Percentiles rank a stretch among this genome's conserved stretches.
phyloP scores from a whole-genome alignment of 2,329 filamentous ascomycete genomes.

The Phyllosticta citribraziliensis region DNA sequence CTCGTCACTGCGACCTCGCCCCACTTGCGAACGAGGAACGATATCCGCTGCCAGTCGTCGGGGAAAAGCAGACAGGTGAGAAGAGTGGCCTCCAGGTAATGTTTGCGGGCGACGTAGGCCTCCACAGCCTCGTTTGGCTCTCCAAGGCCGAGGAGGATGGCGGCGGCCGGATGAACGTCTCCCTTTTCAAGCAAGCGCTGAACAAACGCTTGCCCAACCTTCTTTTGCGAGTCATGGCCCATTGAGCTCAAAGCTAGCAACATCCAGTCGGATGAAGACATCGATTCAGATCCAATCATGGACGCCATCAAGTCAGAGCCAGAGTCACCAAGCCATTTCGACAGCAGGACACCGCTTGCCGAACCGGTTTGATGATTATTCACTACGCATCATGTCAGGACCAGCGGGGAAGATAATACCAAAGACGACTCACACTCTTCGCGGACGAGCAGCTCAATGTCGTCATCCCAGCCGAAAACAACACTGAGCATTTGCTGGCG shows the following conservation, averaged over 20 bases:
- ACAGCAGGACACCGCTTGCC: conserved; percentile 67
- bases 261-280: conserved; percentile 96
- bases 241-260: conserved; percentile 83
- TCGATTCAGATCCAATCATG: conserved; percentile 66
- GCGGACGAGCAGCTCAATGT: conserved; percentile 68
- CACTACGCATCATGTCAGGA: conserved; percentile 36
- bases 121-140: conserved; percentile 93
- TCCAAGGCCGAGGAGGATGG: conserved; percentile 84
- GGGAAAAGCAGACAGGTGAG: conserved; percentile 77
- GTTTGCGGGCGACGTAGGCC: conserved; percentile 84
- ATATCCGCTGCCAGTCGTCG: conserved; percentile 81
- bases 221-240: conserved; percentile 67
- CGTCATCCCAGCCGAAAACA: conserved; percentile 90
- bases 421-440: conserved; percentile 55
- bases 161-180: conserved; percentile 84
- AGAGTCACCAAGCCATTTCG: conserved; percentile 87
- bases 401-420: background rate
- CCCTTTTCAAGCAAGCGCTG: conserved; percentile 82
- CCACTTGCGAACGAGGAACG: conserved; percentile 85
- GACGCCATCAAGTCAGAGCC: conserved; percentile 72
- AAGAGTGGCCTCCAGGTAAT: conserved; percentile 86
- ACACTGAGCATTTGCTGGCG: conserved; percentile 84
- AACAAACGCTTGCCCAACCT: conserved; percentile 81
- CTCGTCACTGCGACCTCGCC: conserved; percentile 83
- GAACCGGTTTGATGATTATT: conserved; percentile 63